Evolutionary conservation across 202 grass and related monocot genomes (phyloP), one percentile per base, ranked within the genome.

Genomic region (Eragrostis tef): DNA sequence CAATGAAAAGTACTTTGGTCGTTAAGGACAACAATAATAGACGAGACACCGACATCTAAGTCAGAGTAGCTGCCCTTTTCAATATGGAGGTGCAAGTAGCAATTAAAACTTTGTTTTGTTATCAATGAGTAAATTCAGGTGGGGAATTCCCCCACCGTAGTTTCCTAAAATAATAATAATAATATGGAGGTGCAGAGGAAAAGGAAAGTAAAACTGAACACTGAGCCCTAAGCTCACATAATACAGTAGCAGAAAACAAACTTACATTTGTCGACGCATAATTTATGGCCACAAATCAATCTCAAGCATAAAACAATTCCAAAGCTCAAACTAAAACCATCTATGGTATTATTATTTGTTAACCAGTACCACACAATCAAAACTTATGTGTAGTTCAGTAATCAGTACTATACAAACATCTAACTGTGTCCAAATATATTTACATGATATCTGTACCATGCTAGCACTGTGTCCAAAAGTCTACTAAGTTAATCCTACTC

Each of bases 381-480:
- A 51, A 79, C 48, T 0, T 12, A 41, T 24, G 62, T 21, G 24
- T 31, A 15, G 26, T 56, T 66, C 73, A 66, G 57, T 17, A 17
- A 41, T 64, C 57, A 83, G 34, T 47, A 67, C 14, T 81, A 42
- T 47, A 71, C 25, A 43, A 58, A 16, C 39, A 42, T 83, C 50
- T 59, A 78, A 14, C 73, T 67, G 15, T 31, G 42, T 65, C 45
- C n/a, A 22, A 22, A 61, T 57, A 58, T 6, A 72, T 78, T 73
- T 64, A 82, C 50, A 73, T 53, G 67, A 71, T 17, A 59, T 26
- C 13, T 68, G 41, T 60, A n/a, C 20, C 9, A 70, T 9, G 27
- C 19, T 53, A 75, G 45, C 15, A 57, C 29, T 45, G 8, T 51
- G 26, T 42, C 6, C 62, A 41, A 9, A 56, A 36, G 76, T 71